Evolutionary conservation across 1,284 basidiomycete genomes (phyloP), one percentile per base, ranked within the genome.

Genomic region (Thelephora terrestris): DNA sequence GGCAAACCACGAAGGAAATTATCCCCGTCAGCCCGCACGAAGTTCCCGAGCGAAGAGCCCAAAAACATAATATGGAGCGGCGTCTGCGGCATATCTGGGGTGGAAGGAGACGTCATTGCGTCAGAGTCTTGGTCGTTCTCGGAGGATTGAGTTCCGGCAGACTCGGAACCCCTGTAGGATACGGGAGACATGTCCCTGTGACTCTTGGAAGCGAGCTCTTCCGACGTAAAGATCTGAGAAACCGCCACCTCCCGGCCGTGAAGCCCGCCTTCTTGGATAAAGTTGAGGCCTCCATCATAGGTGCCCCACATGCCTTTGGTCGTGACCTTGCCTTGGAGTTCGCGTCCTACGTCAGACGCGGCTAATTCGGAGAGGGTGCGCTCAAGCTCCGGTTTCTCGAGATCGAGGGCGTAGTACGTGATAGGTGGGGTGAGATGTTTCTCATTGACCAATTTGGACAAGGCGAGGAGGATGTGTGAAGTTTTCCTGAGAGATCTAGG

Each of bases 21-120:
- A 1, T 75, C 75, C 6, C 85, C 89, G 23, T 76, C 83, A 16
- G 73, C 70, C 21, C 91, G 79, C n/a, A 73, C 64, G 64, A 98
- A 97, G 70, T 98, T 98, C 12, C 95, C 95, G 12, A 98, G 68
- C 0, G 91, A 92, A 0, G 90, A 95, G 0, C 95, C 95, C n/a
- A 98, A 73, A 73, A 96, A 98, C 51, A 97, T 70, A 49, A 97
- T 69, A 59, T 93, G 91, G 29, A 91, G 64, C 7, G 86, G 86
- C 1, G 61, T 54, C 21, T 61, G 58, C 23, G 57, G 55, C 1
- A 60, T 55, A 34, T 64, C 71, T 9, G 70, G 67, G 0, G 67
- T 70, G 16, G 71, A 70, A 1, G 65, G 64, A 5, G 69, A 63
- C 2, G 66, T 70, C 10, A 54, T 54, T 7, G 57, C 39, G 25